Percentiles rank a stretch among this genome's conserved stretches.
These are phyloP conservation scores for Jamesozyma rosinii DNA, from an alignment of 805 yeast genomes.

Conservation along the genomic window DNA sequence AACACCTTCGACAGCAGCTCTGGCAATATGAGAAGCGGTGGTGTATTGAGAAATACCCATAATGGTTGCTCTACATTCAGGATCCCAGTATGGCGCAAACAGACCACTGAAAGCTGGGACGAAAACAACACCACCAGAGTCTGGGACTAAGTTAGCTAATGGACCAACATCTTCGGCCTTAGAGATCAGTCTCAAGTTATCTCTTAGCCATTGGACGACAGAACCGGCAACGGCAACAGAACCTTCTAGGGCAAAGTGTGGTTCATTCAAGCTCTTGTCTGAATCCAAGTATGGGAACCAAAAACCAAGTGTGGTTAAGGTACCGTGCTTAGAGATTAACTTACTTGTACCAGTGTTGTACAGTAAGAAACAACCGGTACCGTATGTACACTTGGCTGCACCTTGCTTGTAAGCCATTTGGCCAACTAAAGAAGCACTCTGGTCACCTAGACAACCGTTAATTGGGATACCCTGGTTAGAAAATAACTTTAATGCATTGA, in stretches of 20 bases:
- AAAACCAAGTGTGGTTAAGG: slow-evolving; percentile 81
- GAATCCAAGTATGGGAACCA: slow-evolving; percentile 64
- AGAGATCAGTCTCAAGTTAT: slow-evolving; percentile 73
- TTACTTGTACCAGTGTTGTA: slow-evolving; percentile 77
- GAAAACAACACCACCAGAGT: slow-evolving; percentile 85
- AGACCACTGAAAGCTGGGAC: slow-evolving; percentile 92
- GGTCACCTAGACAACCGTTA: slow-evolving; percentile 90
- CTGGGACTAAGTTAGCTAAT: slow-evolving; percentile 68
- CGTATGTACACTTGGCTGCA: slow-evolving; percentile 89
- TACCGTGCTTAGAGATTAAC: slow-evolving; percentile 66
- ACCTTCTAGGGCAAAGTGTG: slow-evolving; percentile 88
- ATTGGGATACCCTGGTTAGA: slow-evolving; percentile 55
- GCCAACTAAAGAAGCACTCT: slow-evolving; percentile 87
- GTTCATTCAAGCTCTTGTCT: slow-evolving; percentile 32
- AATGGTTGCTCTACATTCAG: slow-evolving; percentile 84
- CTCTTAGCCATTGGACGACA: slow-evolving; percentile 87
- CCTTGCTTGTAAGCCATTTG: slow-evolving; percentile 79
- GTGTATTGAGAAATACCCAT: slow-evolving; percentile 90
- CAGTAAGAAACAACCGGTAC: slow-evolving; percentile 87
- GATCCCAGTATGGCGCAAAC: slow-evolving; percentile 94
- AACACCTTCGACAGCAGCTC: slow-evolving; percentile 92
- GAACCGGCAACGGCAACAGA: slow-evolving; percentile 95
- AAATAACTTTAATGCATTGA: slow-evolving; percentile 44
- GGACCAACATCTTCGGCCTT: slow-evolving; percentile 85
- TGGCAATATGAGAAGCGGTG: slow-evolving; percentile 82